These are phyloP conservation scores for Debaryomyces maramus DNA, from an alignment of 805 yeast genomes.

Conservation along the genomic window DNA sequence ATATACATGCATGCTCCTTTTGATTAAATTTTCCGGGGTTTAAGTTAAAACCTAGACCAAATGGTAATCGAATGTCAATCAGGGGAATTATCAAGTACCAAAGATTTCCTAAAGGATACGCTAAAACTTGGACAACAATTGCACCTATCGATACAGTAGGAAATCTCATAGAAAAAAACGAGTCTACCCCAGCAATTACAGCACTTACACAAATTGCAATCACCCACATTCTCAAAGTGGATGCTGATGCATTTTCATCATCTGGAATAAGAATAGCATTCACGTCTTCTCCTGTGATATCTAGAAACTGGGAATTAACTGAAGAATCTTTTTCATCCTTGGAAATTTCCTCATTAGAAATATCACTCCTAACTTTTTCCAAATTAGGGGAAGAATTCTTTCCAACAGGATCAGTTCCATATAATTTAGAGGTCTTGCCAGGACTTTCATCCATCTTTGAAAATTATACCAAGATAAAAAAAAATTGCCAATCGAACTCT, in stretches of 20 bases:
- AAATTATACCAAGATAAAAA: too few species aligned
- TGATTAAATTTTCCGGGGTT: constrained; percentile 9
- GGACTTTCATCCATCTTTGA: too few species aligned
- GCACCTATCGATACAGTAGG: background rate
- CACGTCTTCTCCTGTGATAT: constrained; percentile 9
- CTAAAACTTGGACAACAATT: constrained; percentile 10
- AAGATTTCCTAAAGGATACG: constrained; percentile 7
- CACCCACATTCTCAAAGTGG: constrained; percentile 18
- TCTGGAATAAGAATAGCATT: constrained; percentile 9
- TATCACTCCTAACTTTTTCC: too few species aligned
- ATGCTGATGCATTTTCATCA: constrained; percentile 8
- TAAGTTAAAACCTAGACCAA: constrained; percentile 1
- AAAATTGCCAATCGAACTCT: too few species aligned
- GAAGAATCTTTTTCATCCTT: background rate
- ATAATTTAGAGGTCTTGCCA: too few species aligned
- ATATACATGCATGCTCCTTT: constrained; percentile 3
- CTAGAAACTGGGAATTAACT: constrained; percentile 5
- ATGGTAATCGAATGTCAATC: constrained; percentile 6
- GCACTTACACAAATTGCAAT: constrained; percentile 18
- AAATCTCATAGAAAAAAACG: background rate
- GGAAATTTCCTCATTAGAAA: too few species aligned
- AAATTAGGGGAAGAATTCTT: too few species aligned
- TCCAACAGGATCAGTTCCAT: too few species aligned
- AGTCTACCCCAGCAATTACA: background rate
- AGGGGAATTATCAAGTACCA: constrained; percentile 1